Percentiles rank a stretch among this genome's conserved stretches.
Evolutionary conservation across 2,329 filamentous ascomycete species (phyloP).

Genomic region (Aspergillus viridinutans): DNA sequence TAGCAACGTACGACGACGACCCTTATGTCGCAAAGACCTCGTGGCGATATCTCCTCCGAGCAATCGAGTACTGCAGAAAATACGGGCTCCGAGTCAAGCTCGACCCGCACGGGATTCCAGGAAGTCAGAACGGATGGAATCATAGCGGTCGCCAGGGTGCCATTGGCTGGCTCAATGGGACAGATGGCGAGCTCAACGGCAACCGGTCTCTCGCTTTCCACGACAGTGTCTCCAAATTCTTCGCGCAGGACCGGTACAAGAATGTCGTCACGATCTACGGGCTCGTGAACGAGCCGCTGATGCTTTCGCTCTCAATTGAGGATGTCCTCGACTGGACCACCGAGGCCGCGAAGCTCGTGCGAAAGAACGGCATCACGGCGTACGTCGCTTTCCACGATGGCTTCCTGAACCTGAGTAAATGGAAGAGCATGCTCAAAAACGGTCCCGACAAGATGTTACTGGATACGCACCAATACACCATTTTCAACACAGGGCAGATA

Average conservation of each 20-base stretch:
- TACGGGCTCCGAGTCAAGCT: conserved; percentile 90
- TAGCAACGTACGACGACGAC: conserved; percentile 77
- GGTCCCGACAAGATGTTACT: conserved; percentile 68
- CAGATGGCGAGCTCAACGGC: conserved; percentile 71
- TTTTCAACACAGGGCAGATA: conserved; percentile 90
- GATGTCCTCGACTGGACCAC: conserved; percentile 77
- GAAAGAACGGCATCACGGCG: conserved; percentile 67
- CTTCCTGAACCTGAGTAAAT: conserved; percentile 85
- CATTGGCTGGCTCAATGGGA: conserved; percentile 89
- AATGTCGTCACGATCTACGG: conserved; percentile 92
- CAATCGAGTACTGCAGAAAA: conserved; percentile 89
- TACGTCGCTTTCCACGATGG: conserved; percentile 88
- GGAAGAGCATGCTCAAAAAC: conserved; percentile 75
- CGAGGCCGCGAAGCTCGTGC: conserved; percentile 67
- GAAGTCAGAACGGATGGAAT: conserved; percentile 97
- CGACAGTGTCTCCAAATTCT: conserved; percentile 82
- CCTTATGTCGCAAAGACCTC: conserved; percentile 82
- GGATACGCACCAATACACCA: conserved; percentile 98
- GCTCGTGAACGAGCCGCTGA: conserved; percentile 87
- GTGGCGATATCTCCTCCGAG: conserved; percentile 90
- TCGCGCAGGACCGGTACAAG: conserved; percentile 86
- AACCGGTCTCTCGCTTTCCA: conserved; percentile 84
- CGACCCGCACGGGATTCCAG: conserved; percentile 85
- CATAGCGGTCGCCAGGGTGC: conserved; percentile 79
- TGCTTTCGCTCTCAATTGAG: conserved; percentile 64